phyloP scores from a whole-genome alignment of 306 rosid species.

The Echinosophora koreensis region DNA sequence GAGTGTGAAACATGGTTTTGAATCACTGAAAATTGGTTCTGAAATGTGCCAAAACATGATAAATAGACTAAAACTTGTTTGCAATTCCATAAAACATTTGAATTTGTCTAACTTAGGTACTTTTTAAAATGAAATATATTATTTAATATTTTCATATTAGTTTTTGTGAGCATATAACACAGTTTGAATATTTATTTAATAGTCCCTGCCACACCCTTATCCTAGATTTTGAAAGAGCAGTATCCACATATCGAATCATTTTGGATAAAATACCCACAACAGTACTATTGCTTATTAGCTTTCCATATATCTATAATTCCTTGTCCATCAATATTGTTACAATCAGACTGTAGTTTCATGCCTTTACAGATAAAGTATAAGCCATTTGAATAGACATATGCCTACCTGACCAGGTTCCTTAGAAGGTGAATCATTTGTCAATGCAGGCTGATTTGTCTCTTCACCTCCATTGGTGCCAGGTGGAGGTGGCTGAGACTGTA shows the following conservation, averaged over 20 bases:
- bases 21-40: conserved; percentile 21
- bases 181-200: conserved; percentile 34
- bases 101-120: neutral
- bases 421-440: conserved; percentile 62
- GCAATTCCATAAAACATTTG: neutral
- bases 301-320: conserved; percentile 24
- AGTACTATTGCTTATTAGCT: conserved; percentile 31
- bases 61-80: neutral
- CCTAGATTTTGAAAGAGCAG: conserved; percentile 33
- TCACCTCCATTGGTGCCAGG: conserved; percentile 74
- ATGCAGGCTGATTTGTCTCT: conserved; percentile 65
- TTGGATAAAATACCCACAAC: conserved; percentile 25
- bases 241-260: conserved; percentile 26
- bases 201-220: conserved; percentile 22
- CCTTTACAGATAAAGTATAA: conserved; percentile 35
- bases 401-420: conserved; percentile 76
- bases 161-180: neutral
- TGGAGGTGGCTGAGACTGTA: conserved; percentile 75
- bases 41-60: conserved; percentile 14
- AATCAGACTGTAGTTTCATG: conserved; percentile 14
- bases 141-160: neutral
- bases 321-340: conserved; percentile 8
- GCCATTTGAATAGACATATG: conserved; percentile 23
- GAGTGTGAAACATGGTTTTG: conserved; percentile 16
- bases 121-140: neutral